Evolutionary conservation across 345 rosid genomes (phyloP), one percentile per base, ranked within the genome.

Genomic region (Anacardium occidentale): DNA sequence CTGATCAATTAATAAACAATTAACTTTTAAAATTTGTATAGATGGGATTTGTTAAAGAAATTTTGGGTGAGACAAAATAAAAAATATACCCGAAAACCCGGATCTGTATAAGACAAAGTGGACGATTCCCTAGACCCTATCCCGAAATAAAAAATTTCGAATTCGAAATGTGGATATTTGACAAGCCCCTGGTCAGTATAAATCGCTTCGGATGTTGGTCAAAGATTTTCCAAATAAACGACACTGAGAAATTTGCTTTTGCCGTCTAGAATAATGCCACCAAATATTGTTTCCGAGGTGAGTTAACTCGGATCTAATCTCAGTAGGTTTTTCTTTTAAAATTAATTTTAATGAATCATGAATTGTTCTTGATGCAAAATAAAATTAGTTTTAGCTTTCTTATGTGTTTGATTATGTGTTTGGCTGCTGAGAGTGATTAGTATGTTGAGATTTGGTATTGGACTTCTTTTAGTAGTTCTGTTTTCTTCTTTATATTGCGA

Each of bases 201-300:
- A n/a, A 37, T 40, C 1, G 4, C 21, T 68, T 10, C 15, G 15
- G 52, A 9, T 24, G 4, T 13, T 2, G 4, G 53, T 50, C 34
- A 22, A 10, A 15, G 20, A 44, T 11, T 24, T 44, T 57, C 55
- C 55, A 70, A 56, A 25, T 3, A 17, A 3, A 58, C 45, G 73
- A 58, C 73, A 26, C 24, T 8, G 45, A 25, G n/a, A 70, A 58
- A 37, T 14, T 26, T 59, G 4, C 17, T 69, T 69, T 53, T 44
- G 18, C 18, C 25, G 34, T 65, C 26, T 18, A 47, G 61, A 48
- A 63, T 57, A 29, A 86, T 86, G 89, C 76, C 85, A 57, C 79
- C 84, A 10, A 80, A 80, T 78, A 78, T 86, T 78, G 85, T 85
- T 48, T 75, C 85, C 55, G 85, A 86, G 87, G 89, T 86, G 70